Percentiles rank a stretch among this genome's conserved stretches.
Conservation (phyloP, 345 rosid genomes). For the Dovyalis caffra region DNA sequence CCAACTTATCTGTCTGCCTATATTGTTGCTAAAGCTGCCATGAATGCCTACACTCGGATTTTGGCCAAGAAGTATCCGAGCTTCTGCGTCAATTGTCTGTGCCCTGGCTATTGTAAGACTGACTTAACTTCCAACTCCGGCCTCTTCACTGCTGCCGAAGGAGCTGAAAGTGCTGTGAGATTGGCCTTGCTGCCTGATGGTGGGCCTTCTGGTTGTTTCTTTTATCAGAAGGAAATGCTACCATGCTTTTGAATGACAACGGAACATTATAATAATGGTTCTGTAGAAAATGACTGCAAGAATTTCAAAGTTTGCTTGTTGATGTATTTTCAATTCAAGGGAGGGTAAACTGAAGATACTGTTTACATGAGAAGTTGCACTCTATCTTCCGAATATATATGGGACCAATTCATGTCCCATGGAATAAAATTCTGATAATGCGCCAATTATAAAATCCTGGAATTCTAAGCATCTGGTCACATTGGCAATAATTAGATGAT, state of each 20-base stretch:
- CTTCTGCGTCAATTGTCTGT: constrained; percentile 29
- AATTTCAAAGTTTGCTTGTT: too few species aligned
- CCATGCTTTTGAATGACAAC: constrained; percentile 2
- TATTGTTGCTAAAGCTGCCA: constrained; percentile 25
- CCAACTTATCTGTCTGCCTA: constrained; percentile 29
- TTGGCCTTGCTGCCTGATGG: constrained; percentile 34
- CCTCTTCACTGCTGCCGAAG: constrained; percentile 22
- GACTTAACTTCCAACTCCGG: constrained; percentile 33
- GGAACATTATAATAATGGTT: neutral
- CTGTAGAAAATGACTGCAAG: neutral
- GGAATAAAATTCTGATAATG: too few species aligned
- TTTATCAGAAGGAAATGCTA: neutral
- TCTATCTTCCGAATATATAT: neutral
- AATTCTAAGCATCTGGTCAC: too few species aligned
- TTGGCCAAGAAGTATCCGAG: constrained; percentile 33
- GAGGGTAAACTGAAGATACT: neutral
- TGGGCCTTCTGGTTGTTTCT: constrained; percentile 40
- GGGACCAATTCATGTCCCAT: too few species aligned
- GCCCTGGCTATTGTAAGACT: constrained; percentile 40
- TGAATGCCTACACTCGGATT: constrained; percentile 40
- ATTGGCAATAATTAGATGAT: too few species aligned
- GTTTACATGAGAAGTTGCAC: neutral
- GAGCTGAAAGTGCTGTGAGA: constrained; percentile 29
- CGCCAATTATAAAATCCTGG: too few species aligned
- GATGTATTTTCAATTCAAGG: neutral